phyloP scores from a whole-genome alignment of 2,329 filamentous ascomycete genomes.

The Bipolaris gigantea region DNA sequence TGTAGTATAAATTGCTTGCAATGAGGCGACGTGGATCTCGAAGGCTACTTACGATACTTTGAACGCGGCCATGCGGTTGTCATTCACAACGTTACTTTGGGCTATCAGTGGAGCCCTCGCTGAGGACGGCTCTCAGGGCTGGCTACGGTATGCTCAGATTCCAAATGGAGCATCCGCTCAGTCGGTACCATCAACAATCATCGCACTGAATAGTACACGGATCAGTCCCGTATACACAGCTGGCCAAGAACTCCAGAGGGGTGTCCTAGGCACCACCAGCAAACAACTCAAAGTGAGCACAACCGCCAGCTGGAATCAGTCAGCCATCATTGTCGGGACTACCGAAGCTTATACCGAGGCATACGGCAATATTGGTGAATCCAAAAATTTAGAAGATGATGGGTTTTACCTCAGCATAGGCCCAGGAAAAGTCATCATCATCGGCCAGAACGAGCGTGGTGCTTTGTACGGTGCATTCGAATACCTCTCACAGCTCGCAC shows the following conservation, averaged over 20 bases:
- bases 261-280: constrained; percentile 61
- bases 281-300: constrained; percentile 47
- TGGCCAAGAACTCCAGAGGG: constrained; percentile 60
- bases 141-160: constrained; percentile 66
- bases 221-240: constrained; percentile 63
- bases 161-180: constrained; percentile 45
- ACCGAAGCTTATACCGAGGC: constrained; percentile 47
- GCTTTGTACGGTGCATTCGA: constrained; percentile 71
- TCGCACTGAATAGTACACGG: constrained; percentile 58
- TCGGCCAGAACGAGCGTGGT: constrained; percentile 68
- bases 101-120: constrained; percentile 37
- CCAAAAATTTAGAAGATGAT: constrained; percentile 55
- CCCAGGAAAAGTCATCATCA: constrained; percentile 55
- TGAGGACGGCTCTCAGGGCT: constrained; percentile 64
- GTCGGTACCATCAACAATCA: constrained; percentile 54
- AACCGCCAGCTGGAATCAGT: constrained; percentile 19
- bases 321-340: constrained; percentile 55
- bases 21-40: background rate
- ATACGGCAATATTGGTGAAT: constrained; percentile 38
- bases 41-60: background rate
- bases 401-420: constrained; percentile 63
- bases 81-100: constrained; percentile 1
- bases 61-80: constrained; percentile 10
- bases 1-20: constrained; percentile 6
- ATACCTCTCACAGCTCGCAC: constrained; percentile 66